Percentiles rank a stretch among this genome's conserved stretches.
phyloP scores from a whole-genome alignment of 495 filamentous ascomycete genomes.

The Penicillium malachiteum region DNA sequence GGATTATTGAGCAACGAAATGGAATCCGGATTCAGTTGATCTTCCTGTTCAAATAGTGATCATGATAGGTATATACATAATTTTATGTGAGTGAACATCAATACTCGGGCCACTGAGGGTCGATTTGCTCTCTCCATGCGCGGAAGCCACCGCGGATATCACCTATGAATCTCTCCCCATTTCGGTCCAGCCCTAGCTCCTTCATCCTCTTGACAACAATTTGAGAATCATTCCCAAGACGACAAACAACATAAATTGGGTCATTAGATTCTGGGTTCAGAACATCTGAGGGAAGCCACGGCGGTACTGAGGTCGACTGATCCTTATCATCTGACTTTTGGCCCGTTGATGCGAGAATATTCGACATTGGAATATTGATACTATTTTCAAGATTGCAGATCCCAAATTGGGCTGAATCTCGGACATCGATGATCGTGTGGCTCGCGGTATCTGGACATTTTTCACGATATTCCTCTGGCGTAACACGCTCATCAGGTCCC shows the following conservation, averaged over 20 bases:
- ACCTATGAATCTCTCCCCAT: slow-evolving; percentile 59
- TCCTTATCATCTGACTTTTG: not conserved
- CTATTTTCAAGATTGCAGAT: slow-evolving; percentile 71
- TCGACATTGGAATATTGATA: slow-evolving; percentile 74
- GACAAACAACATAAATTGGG: slow-evolving; percentile 76
- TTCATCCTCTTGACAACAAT: slow-evolving; percentile 69
- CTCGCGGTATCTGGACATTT: slow-evolving; percentile 11
- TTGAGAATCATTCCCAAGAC: slow-evolving; percentile 88
- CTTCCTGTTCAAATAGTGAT: too few species aligned
- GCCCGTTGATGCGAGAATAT: slow-evolving; percentile 40
- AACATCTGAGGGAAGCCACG: slow-evolving; percentile 46
- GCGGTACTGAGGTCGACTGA: slow-evolving; percentile 16
- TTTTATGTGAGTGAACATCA: slow-evolving; percentile 15
- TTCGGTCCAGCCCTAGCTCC: slow-evolving; percentile 58
- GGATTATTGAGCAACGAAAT: too few species aligned
- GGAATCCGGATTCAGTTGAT: too few species aligned
- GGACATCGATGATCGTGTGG: slow-evolving; percentile 72
- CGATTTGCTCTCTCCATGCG: slow-evolving; percentile 81
- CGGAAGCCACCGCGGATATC: slow-evolving; percentile 81
- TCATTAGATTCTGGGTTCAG: slow-evolving; percentile 21
- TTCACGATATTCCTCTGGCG: slow-evolving; percentile 51
- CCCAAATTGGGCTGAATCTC: slow-evolving; percentile 81
- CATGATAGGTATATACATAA: too few species aligned
- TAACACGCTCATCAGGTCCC: slow-evolving; percentile 59
- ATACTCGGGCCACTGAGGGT: slow-evolving; percentile 67